These are phyloP conservation scores for Thalassiosira mediterranea DNA, from an alignment of 352 stramenopile species.

Conservation along the genomic window DNA sequence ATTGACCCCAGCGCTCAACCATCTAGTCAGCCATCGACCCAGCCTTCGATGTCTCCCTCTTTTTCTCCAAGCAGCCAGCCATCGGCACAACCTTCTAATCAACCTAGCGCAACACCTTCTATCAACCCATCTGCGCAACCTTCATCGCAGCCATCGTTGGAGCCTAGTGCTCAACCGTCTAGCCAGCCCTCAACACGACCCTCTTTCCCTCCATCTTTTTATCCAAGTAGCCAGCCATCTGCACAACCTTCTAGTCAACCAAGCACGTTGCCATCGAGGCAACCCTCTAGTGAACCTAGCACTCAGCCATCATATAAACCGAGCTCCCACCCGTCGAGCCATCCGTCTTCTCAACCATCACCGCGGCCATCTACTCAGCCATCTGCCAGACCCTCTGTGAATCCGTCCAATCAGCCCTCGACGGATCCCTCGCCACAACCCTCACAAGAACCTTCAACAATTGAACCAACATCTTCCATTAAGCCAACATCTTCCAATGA, in stretches of 20 bases:
- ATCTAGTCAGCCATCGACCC: background rate
- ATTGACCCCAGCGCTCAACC: background rate
- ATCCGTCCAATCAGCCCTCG: background rate
- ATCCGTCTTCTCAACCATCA: background rate
- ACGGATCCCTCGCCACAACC: too few species aligned
- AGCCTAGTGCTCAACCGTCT: constrained; percentile 5
- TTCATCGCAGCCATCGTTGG: background rate
- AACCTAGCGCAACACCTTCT: background rate
- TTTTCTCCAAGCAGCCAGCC: background rate
- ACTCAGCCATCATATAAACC: background rate
- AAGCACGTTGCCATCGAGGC: background rate
- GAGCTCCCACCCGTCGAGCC: background rate
- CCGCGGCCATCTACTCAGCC: background rate
- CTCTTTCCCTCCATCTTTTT: background rate
- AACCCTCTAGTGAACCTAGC: background rate
- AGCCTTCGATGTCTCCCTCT: constrained; percentile 3
- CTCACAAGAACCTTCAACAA: too few species aligned
- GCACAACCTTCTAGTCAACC: background rate
- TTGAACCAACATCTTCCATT: too few species aligned
- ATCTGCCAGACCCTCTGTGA: background rate
- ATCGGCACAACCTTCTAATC: background rate
- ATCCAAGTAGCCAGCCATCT: background rate
- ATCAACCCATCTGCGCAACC: background rate
- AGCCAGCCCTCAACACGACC: background rate
- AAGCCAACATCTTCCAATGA: too few species aligned